A percentile compares a stretch with the other conserved stretches of the same genome.
Evolutionary conservation across 2,329 filamentous ascomycete genomes (phyloP).

Genomic region (Septoria petroselini): DNA sequence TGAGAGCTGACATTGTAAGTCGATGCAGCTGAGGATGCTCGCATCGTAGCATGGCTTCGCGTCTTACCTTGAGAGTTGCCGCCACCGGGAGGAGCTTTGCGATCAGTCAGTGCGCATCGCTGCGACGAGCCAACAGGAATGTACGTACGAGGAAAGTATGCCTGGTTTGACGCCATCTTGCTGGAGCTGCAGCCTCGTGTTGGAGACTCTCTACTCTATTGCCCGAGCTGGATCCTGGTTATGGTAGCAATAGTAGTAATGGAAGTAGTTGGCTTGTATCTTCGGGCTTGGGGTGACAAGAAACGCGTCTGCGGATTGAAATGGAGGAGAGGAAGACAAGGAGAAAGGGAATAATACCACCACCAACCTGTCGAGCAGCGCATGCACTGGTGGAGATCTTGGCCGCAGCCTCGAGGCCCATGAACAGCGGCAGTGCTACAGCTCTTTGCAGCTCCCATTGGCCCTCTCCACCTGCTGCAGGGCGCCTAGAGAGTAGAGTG

Average conservation of each 20-base stretch:
- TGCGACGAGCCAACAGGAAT: neutral
- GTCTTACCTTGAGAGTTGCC: neutral
- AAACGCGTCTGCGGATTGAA: too few relatives aligned
- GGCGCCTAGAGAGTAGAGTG: conserved; percentile 14
- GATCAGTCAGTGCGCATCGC: neutral
- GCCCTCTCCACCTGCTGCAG: conserved; percentile 17
- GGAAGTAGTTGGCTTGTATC: too few relatives aligned
- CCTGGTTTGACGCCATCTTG: conserved; percentile 28
- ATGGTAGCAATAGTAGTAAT: too few relatives aligned
- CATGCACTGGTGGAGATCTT: conserved; percentile 18
- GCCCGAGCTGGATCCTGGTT: neutral
- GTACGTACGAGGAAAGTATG: conserved; percentile 35
- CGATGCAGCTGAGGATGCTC: neutral
- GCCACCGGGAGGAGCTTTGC: neutral
- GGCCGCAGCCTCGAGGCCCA: conserved; percentile 20
- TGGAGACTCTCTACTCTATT: neutral
- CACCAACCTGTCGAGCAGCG: conserved; percentile 8
- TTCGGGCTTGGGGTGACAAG: too few relatives aligned
- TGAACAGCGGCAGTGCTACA: conserved; percentile 17
- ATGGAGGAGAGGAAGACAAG: neutral
- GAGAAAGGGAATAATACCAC: neutral
- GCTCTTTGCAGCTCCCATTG: conserved; percentile 21
- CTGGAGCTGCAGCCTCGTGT: neutral
- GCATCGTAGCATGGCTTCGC: neutral
- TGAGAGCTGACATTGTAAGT: too few relatives aligned